Evolutionary conservation across 1,139 yeast species (phyloP), one percentile per base, ranked within the genome.

Genomic region (Yamadazyma atmosphaerica): DNA sequence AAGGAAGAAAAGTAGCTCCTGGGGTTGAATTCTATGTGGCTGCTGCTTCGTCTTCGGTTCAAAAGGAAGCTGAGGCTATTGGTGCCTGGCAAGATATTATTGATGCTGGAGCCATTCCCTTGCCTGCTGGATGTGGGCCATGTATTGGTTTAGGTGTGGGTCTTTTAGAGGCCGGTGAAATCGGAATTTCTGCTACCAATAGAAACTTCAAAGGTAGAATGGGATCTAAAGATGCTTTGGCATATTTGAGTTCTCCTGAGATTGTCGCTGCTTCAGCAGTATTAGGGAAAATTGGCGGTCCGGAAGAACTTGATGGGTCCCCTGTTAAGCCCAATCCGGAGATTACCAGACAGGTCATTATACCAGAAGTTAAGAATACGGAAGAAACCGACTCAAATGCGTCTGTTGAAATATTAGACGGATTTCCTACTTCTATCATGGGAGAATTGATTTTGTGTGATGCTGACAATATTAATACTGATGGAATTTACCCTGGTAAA

Each of bases 61-160:
- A 92, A 68, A 77, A 78, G 48, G 97, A 89, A 52, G 98, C 98
- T 34, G 96, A 86, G 66, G 77, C 79, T 32, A 70, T 66, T 36
- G 98, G 98, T 43, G 94, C 95, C 10, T 94, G 99, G 98, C 77
- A 89, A 54, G 81, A 80, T 24, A 75, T 94, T 39, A 56, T 92
- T 32, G 92, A 84, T 40, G 95, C 98, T 11, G 99, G 99, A 37
- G 96, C 97, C 41, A 86, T 71, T 53, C 90, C 97, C 26, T 77
- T 92, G 52, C 98, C 98, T 13, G 96, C 98, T 14, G 99, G 99
- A 17, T 92, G 99, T 68, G 99, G 99, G 35, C 99, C 99, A 27
- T 92, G 99, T 70, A 92, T 92, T 56, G 99, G 99, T 32, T 75
- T 92, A 41, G 99, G 99, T 44, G 76, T 94, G 27, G 99, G 99